A percentile compares a stretch with the other conserved stretches of the same genome.
Conservation (phyloP, 2,329 filamentous ascomycete genomes). For the Fonsecaea pedrosoi region DNA sequence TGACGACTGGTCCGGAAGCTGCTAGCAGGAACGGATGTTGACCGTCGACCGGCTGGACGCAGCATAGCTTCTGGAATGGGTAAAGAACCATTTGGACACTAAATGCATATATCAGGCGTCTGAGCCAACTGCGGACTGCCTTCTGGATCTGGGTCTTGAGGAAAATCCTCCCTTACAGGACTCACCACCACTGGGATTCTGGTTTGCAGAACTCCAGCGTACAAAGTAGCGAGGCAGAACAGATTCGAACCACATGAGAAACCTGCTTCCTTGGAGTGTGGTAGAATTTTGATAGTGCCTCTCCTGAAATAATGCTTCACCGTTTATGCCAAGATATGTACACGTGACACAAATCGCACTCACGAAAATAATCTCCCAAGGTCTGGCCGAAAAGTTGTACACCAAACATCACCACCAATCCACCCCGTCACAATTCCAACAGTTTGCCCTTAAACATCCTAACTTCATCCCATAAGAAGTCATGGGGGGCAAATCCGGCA, state of each 20-base stretch:
- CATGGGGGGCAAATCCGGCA: conserved; percentile 96
- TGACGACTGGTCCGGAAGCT: conserved; percentile 74
- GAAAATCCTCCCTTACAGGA: neutral
- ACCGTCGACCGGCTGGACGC: conserved; percentile 43
- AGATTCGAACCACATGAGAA: neutral
- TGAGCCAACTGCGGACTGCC: neutral
- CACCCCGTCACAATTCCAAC: conserved; percentile 39
- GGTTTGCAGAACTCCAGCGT: neutral
- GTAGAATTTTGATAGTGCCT: neutral
- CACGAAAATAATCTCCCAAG: conserved; percentile 19
- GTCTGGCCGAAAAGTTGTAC: conserved; percentile 17
- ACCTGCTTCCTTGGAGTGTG: neutral
- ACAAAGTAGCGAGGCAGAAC: neutral
- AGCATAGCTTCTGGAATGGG: conserved; percentile 70
- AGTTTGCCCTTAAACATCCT: conserved; percentile 92
- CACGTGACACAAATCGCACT: conserved; percentile 16
- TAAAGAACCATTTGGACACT: conserved; percentile 43
- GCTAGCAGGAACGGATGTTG: conserved; percentile 67
- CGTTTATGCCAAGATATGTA: conserved; percentile 19
- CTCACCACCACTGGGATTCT: neutral
- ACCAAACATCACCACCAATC: conserved; percentile 38
- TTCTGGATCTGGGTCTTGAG: neutral
- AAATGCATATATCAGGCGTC: neutral
- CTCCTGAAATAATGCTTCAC: conserved; percentile 9
- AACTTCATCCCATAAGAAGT: conserved; percentile 91